phyloP scores from a whole-genome alignment of 352 stramenopile species.

The Phytophthora crassamura region DNA sequence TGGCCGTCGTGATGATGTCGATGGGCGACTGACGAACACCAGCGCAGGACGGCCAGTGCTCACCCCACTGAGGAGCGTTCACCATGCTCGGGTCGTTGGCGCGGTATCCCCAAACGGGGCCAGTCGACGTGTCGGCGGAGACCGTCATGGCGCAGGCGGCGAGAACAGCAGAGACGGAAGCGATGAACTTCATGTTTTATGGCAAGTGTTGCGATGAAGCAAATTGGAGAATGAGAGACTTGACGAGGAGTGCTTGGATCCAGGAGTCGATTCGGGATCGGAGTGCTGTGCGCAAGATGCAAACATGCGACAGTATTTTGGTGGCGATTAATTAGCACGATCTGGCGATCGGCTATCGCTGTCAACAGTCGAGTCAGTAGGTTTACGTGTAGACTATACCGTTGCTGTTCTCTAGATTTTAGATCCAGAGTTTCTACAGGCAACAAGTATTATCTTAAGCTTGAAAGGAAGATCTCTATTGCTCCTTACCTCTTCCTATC shows the following conservation, averaged over 20 bases:
- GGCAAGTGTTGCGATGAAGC: conserved; percentile 27
- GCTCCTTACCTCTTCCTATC: no score
- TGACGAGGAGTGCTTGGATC: conserved; percentile 5
- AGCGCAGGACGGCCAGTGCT: conserved; percentile 30
- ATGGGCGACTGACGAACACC: conserved; percentile 52
- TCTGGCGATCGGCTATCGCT: conserved; percentile 11
- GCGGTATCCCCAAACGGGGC: conserved; percentile 42
- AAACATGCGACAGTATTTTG: conserved; percentile 19
- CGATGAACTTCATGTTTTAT: conserved; percentile 35
- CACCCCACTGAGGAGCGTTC: conserved; percentile 32
- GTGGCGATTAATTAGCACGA: conserved; percentile 12
- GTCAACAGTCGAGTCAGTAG: conserved; percentile 5
- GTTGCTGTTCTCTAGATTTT: no score
- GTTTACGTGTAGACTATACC: neutral
- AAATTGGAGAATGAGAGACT: conserved; percentile 28
- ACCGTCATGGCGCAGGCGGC: conserved; percentile 22
- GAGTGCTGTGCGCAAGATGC: conserved; percentile 1
- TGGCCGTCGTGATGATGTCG: conserved; percentile 35
- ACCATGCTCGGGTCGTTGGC: conserved; percentile 33
- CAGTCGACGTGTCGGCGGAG: conserved; percentile 15
- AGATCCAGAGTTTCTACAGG: no score
- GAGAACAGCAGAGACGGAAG: conserved; percentile 24
- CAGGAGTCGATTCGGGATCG: conserved; percentile 22
- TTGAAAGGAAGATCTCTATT: no score
- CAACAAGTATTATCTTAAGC: no score